phyloP scores from a whole-genome alignment of 768 basidiomycete genomes.

The Lyophyllum atratum region DNA sequence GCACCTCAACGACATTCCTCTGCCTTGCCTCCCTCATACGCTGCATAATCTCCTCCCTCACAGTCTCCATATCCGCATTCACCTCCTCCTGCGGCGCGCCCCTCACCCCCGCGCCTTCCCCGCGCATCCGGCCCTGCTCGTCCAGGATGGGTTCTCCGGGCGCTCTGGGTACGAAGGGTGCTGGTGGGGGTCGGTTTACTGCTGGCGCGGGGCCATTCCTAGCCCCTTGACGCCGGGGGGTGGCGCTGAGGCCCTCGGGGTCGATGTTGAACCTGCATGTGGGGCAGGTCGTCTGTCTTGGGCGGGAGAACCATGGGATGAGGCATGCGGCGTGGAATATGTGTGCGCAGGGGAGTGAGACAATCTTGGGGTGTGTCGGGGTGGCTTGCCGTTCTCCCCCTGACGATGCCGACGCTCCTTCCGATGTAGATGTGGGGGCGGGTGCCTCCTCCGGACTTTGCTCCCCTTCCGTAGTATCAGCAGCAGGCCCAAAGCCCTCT shows the following conservation, averaged over 20 bases:
- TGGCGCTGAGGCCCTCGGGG: constrained; percentile 70
- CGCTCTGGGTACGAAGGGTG: no score
- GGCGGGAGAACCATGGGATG: constrained; percentile 80
- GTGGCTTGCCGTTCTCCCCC: constrained; percentile 6
- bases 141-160: no score
- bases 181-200: no score
- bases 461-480: no score
- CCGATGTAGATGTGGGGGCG: neutral
- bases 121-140: no score
- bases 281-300: constrained; percentile 79
- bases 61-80: neutral
- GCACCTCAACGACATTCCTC: no score
- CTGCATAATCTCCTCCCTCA: neutral
- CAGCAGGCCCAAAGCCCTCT: constrained; percentile 17
- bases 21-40: neutral
- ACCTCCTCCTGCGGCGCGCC: constrained; percentile 1
- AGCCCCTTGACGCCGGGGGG: no score
- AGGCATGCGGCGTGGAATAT: constrained; percentile 81
- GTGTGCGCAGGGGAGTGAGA: constrained; percentile 78
- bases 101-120: no score
- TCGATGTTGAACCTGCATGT: constrained; percentile 85
- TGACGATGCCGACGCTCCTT: neutral
- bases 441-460: no score
- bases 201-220: no score
- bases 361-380: constrained; percentile 54